Conservation (phyloP, 768 basidiomycete species). For the Podaxis pistillaris region DNA sequence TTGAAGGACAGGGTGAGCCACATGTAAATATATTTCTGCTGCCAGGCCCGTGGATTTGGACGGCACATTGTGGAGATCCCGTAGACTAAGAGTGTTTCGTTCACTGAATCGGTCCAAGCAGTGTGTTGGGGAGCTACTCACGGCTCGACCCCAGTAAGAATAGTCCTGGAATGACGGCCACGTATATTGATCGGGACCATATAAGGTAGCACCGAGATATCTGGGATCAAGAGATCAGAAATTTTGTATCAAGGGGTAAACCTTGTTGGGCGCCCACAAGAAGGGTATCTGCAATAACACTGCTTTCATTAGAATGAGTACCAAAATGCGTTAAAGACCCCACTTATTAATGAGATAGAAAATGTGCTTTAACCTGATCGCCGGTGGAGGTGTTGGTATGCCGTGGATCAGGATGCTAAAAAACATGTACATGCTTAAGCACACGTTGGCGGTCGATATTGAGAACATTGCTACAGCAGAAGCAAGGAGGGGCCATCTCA, state of each 20-base stretch:
- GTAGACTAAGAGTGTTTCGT: not conserved
- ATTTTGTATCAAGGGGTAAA: not conserved
- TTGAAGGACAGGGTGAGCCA: conserved; percentile 33
- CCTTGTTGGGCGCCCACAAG: conserved; percentile 3
- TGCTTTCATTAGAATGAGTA: not conserved
- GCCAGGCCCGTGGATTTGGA: conserved; percentile 15
- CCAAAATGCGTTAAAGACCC: conserved; percentile 11
- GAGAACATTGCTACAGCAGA: conserved; percentile 33
- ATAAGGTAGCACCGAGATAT: conserved; percentile 38
- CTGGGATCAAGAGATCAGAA: not conserved
- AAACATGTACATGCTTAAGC: conserved; percentile 30
- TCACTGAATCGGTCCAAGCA: not conserved
- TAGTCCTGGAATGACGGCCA: conserved; percentile 25
- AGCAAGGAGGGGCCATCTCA: conserved; percentile 28
- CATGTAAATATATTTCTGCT: conserved; percentile 29
- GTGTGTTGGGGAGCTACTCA: conserved; percentile 16
- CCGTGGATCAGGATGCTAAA: conserved; percentile 21
- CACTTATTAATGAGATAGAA: conserved; percentile 40
- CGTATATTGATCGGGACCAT: conserved; percentile 29
- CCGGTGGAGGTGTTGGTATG: conserved; percentile 17
- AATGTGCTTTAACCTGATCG: conserved; percentile 30
- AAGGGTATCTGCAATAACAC: conserved; percentile 16
- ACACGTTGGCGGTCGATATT: conserved; percentile 32
- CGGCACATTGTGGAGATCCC: conserved; percentile 17
- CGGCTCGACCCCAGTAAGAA: conserved; percentile 32